A percentile compares a stretch with the other conserved stretches of the same genome.
phyloP scores from a whole-genome alignment of 176 grass and related monocot genomes.

The Paspalum vaginatum region DNA sequence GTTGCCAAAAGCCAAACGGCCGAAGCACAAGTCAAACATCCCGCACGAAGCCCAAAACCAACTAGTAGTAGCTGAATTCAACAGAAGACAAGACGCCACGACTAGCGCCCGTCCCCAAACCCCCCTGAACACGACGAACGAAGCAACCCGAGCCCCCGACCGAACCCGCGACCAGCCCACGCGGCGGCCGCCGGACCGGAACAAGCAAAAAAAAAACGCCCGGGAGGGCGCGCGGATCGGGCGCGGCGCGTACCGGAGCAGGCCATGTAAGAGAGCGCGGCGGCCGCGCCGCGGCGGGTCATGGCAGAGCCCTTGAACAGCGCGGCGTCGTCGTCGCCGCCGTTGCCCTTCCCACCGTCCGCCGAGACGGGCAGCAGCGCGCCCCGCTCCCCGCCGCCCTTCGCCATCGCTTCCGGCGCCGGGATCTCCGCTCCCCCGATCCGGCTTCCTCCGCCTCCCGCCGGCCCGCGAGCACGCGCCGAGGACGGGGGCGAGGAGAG shows the following conservation, averaged over 20 bases:
- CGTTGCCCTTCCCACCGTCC: constrained; percentile 45
- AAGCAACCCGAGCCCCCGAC: background rate
- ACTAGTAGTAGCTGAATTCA: background rate
- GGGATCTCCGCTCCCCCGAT: constrained; percentile 43
- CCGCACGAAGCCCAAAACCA: constrained; percentile 18
- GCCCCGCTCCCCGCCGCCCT: constrained; percentile 33
- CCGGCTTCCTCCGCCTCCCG: background rate
- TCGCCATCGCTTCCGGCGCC: constrained; percentile 32
- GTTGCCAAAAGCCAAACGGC: background rate
- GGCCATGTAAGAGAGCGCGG: constrained; percentile 93
- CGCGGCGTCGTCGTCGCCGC: constrained; percentile 42
- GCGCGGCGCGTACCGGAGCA: constrained; percentile 65
- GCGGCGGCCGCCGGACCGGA: background rate
- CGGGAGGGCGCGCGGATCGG: constrained; percentile 18
- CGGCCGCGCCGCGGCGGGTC: constrained; percentile 71
- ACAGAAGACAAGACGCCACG: background rate
- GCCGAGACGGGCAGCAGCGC: constrained; percentile 42
- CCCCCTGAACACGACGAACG: background rate
- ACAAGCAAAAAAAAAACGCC: background rate
- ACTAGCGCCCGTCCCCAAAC: background rate
- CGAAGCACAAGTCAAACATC: constrained; percentile 34
- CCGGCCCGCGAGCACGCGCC: constrained; percentile 15
- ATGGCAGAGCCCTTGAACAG: constrained; percentile 88
- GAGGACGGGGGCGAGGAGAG: constrained; percentile 29
- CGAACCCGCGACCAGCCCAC: background rate